Base-by-base conservation (phyloP, 108 stramenopile genomes). In the Pseudonitzschia multiseries region DNA sequence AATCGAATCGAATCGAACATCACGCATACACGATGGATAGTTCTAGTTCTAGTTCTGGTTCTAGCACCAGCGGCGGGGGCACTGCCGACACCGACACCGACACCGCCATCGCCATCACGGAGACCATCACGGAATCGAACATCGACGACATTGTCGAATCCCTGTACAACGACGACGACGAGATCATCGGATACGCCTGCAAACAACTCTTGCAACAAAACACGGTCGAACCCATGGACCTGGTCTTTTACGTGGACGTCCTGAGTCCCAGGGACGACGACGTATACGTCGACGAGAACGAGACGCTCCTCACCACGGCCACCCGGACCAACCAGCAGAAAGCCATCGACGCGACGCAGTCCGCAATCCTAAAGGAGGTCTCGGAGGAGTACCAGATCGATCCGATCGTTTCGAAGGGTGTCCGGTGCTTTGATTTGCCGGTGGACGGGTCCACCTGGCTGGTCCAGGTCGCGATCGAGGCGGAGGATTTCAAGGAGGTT, bases 171-270 rank as follows among this genome's bases (percentile, higher is more conserved):
- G 36, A 62, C 18, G 15, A 62, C 4, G 61, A 62, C 4, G 36
- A 62, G 61, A 17, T 62, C 28, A 62, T 62, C 31, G 75, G 75
- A 42, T 76, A 64, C 53, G 32, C 65, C 50, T 76, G 75, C 33
- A 61, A 65, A 21, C 56, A 70, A 32, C 51, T 76, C 20, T 42
- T 76, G 27, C 15, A 26, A 2, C 14, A 22, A 44, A 76, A 76
- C 50, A 70, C 68, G 24, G 69, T 79, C 24, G 61, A 57, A 20
- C 57, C 59, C 43, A 69, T 73, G 68, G 51, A 57, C 32, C 41
- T 79, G 71, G 24, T 66, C 21, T 79, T 79, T 42, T 79, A 67
- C 41, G n/a, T 79, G 29, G 78, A 79, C 50, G 6, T 79, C 24
- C 26, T 41, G n/a, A 65, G 63, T 65, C 76, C 76, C 13, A 64